Percentiles rank a stretch among this genome's conserved stretches.
Evolutionary conservation across 1,284 basidiomycete species (phyloP).

Genomic region (Puccinia horiana): DNA sequence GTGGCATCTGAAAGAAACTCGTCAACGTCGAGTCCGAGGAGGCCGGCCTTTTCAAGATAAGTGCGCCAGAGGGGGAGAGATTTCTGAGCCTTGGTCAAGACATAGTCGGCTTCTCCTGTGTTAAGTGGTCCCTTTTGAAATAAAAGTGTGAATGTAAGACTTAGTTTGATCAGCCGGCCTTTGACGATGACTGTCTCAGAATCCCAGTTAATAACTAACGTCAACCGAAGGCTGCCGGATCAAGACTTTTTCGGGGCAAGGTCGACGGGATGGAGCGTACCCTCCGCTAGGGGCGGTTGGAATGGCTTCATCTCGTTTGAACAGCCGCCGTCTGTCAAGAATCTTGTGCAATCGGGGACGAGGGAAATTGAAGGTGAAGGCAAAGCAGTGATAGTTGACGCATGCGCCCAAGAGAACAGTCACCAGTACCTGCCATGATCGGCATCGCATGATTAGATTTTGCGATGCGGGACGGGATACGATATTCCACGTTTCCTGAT

Average conservation of each 20-base stretch:
- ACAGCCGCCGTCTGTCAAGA: conserved; percentile 28
- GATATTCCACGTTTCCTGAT: neutral
- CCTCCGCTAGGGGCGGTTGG: conserved; percentile 47
- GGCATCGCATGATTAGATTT: conserved; percentile 22
- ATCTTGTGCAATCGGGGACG: neutral
- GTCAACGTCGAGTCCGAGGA: conserved; percentile 39
- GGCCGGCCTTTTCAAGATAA: conserved; percentile 34
- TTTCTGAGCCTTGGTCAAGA: conserved; percentile 31
- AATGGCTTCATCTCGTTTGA: conserved; percentile 47
- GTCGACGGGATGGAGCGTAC: conserved; percentile 47
- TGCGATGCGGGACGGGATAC: neutral
- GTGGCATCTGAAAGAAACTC: conserved; percentile 35
- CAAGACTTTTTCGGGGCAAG: conserved; percentile 38
- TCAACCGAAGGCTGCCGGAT: conserved; percentile 42
- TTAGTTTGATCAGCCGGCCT: neutral
- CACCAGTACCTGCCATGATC: conserved; percentile 35
- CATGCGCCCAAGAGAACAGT: conserved; percentile 4
- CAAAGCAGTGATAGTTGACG: conserved; percentile 8
- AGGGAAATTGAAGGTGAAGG: conserved; percentile 17
- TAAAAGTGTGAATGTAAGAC: neutral
- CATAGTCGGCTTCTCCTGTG: conserved; percentile 33
- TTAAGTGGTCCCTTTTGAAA: conserved; percentile 38
- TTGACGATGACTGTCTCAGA: neutral
- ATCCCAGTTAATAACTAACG: conserved; percentile 1
- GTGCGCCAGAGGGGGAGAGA: conserved; percentile 48